Evolutionary conservation across 805 yeast species (phyloP).

Genomic region (Saitoella complicata): DNA sequence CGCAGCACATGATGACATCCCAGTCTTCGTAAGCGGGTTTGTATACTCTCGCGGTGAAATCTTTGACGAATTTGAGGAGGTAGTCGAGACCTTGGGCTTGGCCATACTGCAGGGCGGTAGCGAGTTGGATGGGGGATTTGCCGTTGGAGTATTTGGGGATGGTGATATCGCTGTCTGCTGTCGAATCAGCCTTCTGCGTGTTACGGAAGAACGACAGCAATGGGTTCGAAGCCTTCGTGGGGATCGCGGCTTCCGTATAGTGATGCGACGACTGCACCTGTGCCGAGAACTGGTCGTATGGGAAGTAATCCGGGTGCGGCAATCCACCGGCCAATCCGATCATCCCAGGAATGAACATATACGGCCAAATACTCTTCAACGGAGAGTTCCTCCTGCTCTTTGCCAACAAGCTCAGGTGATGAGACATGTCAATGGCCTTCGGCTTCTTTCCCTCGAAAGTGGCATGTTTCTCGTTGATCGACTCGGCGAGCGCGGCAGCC

Average conservation of each 20-base stretch:
- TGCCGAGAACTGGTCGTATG: conserved; percentile 62
- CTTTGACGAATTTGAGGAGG: conserved; percentile 46
- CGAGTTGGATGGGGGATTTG: conserved; percentile 50
- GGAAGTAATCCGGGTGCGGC: conserved; percentile 82
- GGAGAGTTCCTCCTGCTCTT: conserved; percentile 60
- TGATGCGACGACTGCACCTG: conserved; percentile 57
- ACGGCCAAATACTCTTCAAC: conserved; percentile 69
- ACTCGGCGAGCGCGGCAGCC: too few relatives aligned
- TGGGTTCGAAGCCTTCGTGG: conserved; percentile 8
- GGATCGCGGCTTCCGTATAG: conserved; percentile 50
- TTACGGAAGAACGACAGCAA: conserved; percentile 1
- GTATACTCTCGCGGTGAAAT: conserved; percentile 39
- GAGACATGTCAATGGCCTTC: conserved; percentile 53
- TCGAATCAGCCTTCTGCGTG: conserved; percentile 8
- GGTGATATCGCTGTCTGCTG: conserved; percentile 21
- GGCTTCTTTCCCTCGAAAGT: conserved; percentile 12
- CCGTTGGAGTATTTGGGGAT: conserved; percentile 28
- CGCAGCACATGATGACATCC: conserved; percentile 55
- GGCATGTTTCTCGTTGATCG: too few relatives aligned
- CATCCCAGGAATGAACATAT: conserved; percentile 55
- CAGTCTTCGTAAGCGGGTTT: conserved; percentile 45
- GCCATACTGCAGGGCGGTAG: conserved; percentile 87
- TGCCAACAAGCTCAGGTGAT: conserved; percentile 65
- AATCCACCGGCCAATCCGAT: conserved; percentile 91
- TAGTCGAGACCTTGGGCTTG: conserved; percentile 66